Base-by-base conservation (phyloP, 495 filamentous ascomycete species). In the Xylaria acuta region DNA sequence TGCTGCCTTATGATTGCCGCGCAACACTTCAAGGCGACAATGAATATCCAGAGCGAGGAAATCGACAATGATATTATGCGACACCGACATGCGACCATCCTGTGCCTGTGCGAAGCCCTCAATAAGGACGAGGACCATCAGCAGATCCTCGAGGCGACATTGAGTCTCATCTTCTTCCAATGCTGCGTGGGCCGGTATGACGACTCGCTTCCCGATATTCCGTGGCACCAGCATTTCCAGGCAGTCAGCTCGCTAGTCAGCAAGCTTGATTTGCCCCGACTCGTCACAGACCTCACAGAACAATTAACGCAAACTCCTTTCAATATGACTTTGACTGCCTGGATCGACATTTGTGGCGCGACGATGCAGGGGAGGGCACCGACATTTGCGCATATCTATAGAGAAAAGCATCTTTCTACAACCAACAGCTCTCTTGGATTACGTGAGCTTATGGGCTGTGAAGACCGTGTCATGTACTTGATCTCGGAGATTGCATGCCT, bases 141-240 rank as follows among this genome's bases (percentile, higher is more conserved):
- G 59, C 86, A 95, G 76, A 97, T 97, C 73, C 88, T 99, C 16
- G 96, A 99, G 82, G 94, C 96, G 3, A 94, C 95, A 1, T 86
- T 99, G 9, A 96, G 94, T 63, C 95, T 99, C 90, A 97, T 98
- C 72, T 94, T 98, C 84, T 99, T 98, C 86, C 95, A 97, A 75
- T 95, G 92, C 84, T 93, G 93, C 20, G 95, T 98, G 69, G 96
- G 96, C 43, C 86, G 92, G 59, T 88, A 92, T 5, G 92, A 94
- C 75, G 96, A 98, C 75, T 88, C 86, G 64, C 89, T 99, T 16
- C 94, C 94, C 3, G 96, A 99, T 77, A 97, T 98, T 72, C 92
- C 95, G 1, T 99, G 96, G 96, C 91, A 92, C 81, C 93, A 97
- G 76, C 96, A 99, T 84, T 98, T 98, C 86, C 92, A 96, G 76